Evolutionary conservation across 129 eudicot species (phyloP).

Genomic region (Flaveria trinervia): DNA sequence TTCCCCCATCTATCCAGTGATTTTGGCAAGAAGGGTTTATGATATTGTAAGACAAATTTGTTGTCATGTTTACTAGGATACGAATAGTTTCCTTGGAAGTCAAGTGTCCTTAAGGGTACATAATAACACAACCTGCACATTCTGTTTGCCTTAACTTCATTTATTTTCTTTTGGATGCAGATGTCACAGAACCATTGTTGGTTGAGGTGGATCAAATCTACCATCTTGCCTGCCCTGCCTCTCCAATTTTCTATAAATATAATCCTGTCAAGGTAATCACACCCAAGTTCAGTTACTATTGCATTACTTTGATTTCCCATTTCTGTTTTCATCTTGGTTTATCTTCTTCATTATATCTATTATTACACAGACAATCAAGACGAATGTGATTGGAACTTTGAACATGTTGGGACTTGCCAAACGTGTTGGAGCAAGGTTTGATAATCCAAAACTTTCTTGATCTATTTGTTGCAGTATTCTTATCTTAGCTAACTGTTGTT

Average conservation of each 20-base stretch:
- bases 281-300: conserved; percentile 4
- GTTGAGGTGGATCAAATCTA: conserved; percentile 82
- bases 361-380: conserved; percentile 70
- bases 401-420: conserved; percentile 95
- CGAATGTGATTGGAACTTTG: conserved; percentile 86
- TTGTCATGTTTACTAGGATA: neutral
- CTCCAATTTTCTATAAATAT: conserved; percentile 74
- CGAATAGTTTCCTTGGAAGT: neutral
- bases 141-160: conserved; percentile 4
- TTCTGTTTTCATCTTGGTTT: neutral
- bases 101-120: neutral
- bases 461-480: neutral
- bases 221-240: conserved; percentile 90
- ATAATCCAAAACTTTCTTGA: conserved; percentile 9
- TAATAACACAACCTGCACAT: neutral
- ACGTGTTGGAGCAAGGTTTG: conserved; percentile 88
- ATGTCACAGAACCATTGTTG: conserved; percentile 73
- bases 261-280: conserved; percentile 78
- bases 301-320: neutral
- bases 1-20: neutral
- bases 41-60: neutral
- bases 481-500: neutral
- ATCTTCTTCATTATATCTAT: conserved; percentile 5
- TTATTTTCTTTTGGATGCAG: conserved; percentile 41
- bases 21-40: neutral